These are phyloP conservation scores for Corymbia citriodora DNA, from an alignment of 441 rosid species.

Conservation along the genomic window DNA sequence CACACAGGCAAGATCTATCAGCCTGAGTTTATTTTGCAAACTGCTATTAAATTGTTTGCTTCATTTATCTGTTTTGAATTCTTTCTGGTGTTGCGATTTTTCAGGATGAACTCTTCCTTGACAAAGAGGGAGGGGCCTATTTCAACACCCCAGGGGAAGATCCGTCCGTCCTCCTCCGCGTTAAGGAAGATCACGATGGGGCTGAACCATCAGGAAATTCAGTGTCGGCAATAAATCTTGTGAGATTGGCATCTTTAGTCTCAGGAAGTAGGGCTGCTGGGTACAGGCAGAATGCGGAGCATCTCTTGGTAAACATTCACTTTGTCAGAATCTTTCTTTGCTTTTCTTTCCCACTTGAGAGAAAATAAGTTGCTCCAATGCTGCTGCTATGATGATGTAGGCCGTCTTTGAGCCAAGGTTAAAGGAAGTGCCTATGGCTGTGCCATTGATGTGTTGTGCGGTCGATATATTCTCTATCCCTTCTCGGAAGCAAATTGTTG, in stretches of 20 bases:
- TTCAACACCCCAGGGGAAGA: constrained; percentile 87
- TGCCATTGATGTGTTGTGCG: constrained; percentile 89
- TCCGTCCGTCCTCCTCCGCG: constrained; percentile 83
- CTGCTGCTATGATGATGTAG: background rate
- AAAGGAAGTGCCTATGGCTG: constrained; percentile 76
- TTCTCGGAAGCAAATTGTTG: constrained; percentile 56
- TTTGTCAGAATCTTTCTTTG: background rate
- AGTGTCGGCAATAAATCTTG: constrained; percentile 75
- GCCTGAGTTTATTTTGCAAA: background rate
- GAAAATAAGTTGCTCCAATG: background rate
- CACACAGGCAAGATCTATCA: constrained; percentile 48
- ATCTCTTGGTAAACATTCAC: constrained; percentile 49
- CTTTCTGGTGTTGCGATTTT: background rate
- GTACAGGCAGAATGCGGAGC: constrained; percentile 65
- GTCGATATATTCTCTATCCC: constrained; percentile 65
- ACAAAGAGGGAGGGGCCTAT: constrained; percentile 88
- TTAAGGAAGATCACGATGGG: constrained; percentile 96
- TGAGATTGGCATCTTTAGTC: constrained; percentile 71
- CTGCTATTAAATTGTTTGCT: background rate
- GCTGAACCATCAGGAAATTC: constrained; percentile 98
- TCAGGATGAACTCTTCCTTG: constrained; percentile 86
- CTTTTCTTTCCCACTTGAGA: background rate
- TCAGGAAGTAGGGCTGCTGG: constrained; percentile 42
- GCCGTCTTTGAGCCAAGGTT: constrained; percentile 29
- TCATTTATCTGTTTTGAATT: background rate